phyloP scores from a whole-genome alignment of 1,139 yeast species.

The Arxiozyma telluris region DNA sequence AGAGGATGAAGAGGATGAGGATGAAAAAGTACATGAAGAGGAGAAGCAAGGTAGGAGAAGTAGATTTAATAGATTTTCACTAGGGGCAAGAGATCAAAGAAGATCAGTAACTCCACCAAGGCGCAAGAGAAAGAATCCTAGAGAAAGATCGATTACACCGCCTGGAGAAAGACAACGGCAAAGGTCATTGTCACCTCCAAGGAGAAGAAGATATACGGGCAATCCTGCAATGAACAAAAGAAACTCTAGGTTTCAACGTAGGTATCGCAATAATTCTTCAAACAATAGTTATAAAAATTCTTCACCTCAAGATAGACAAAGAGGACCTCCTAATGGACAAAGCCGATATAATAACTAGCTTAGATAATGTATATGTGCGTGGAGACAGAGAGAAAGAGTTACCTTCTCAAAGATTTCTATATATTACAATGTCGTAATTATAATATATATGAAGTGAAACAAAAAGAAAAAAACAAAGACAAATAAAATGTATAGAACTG shows the following conservation, averaged over 20 bases:
- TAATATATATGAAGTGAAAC: too few relatives aligned
- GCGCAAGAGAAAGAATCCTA: slow-evolving; percentile 5
- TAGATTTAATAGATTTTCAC: neutral
- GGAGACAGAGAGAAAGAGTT: neutral
- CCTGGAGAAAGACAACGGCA: slow-evolving; percentile 6
- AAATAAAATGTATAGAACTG: too few relatives aligned
- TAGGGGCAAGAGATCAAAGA: slow-evolving; percentile 5
- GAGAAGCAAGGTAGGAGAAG: slow-evolving; percentile 5
- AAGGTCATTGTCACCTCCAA: neutral
- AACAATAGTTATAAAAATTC: neutral
- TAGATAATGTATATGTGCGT: neutral
- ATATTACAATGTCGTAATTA: neutral
- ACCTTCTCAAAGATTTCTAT: neutral
- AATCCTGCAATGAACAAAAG: neutral
- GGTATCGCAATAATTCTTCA: neutral
- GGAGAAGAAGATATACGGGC: neutral
- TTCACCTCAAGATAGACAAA: neutral
- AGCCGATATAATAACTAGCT: neutral
- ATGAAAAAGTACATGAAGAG: slow-evolving; percentile 3
- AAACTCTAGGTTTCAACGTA: neutral
- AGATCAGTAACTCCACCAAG: slow-evolving; percentile 10
- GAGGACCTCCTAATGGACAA: neutral
- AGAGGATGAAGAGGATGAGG: slow-evolving; percentile 3
- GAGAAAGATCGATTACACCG: slow-evolving; percentile 12
- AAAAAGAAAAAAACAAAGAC: too few relatives aligned